These are phyloP conservation scores for Macrocybe gigantea DNA, from an alignment of 768 basidiomycete species.

Conservation along the genomic window DNA sequence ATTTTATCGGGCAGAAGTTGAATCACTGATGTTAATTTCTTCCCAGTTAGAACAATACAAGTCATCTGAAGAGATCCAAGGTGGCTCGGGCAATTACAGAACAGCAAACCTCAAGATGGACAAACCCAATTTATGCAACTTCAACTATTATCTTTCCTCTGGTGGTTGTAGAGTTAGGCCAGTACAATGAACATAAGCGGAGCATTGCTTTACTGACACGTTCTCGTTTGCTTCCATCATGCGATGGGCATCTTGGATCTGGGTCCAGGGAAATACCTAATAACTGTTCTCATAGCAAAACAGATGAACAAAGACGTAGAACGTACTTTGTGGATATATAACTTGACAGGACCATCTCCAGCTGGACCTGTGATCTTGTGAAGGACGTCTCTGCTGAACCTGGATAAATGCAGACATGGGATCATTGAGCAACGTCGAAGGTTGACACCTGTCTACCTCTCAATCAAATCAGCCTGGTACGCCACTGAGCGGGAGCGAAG, in stretches of 20 bases:
- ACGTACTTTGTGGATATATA: conserved; percentile 74
- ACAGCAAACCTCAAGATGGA: too few species aligned
- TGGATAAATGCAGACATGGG: conserved; percentile 11
- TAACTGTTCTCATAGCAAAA: neutral
- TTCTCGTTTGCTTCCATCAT: conserved; percentile 77
- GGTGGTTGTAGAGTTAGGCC: conserved; percentile 5
- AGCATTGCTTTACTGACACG: conserved; percentile 23
- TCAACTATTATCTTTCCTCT: conserved; percentile 46
- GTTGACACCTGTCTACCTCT: conserved; percentile 31
- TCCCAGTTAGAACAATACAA: neutral
- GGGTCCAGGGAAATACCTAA: conserved; percentile 75
- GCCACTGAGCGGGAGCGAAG: conserved; percentile 66
- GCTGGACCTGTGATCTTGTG: conserved; percentile 50
- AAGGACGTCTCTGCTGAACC: conserved; percentile 53
- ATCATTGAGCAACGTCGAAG: neutral
- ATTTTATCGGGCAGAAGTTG: too few species aligned
- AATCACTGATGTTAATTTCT: too few species aligned
- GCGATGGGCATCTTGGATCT: conserved; percentile 73
- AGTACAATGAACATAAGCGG: neutral
- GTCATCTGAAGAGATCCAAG: neutral
- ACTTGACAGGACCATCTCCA: conserved; percentile 57
- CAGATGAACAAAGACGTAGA: conserved; percentile 1
- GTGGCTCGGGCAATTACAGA: neutral
- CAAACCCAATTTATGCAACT: conserved; percentile 18
- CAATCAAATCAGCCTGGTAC: conserved; percentile 74